Base-by-base conservation (phyloP, 108 stramenopile genomes). In the Cyclostephanos tholiformis region DNA sequence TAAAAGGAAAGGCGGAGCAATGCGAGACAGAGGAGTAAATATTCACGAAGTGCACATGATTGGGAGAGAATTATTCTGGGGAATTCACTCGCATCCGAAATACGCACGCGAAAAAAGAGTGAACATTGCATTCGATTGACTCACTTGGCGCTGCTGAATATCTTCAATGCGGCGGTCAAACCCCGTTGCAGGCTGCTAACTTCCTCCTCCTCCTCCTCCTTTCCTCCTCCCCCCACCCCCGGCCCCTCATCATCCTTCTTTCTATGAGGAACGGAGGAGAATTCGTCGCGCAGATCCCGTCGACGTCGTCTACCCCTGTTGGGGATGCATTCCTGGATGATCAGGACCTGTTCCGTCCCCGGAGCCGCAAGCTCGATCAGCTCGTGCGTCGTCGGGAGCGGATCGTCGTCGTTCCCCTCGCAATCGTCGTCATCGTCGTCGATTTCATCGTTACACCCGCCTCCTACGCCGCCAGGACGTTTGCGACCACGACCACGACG, bases 351-450 rank as follows among this genome's bases (percentile, higher is more conserved):
- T 4, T 64, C 71, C 36, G 85, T 86, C 32, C 92, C 90, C 0
- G 90, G 92, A 13, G 87, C 86, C 41, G 67, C 68, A 53, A 93
- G 59, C 29, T 82, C 69, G 30, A 91, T 27, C 41, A 91, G 68
- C 67, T 79, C 65, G 59, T 89, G 79, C 20, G 85, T 87, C 30
- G 75, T 59, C 11, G 46, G 64, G 65, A 74, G 49, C 22, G 44
- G 55, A 39, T 70, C 58, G 2, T 63, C 70, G 3, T 79, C 75
- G 29, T 71, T 65, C 36, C 59, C 75, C 16, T 65, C 85, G 48
- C 69, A 53, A 9, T 71, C 62, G 22, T 86, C 76, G 55, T 77
- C 74, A 2, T 57, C 55, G 16, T 69, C 75, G 16, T 46, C 59
- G 46, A n/a, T 44, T 55, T 10, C 71, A n/a, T 84, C 72, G 13